Base-by-base conservation (phyloP, 2,329 filamentous ascomycete genomes). In the Zelopaecilomyces penicillatus region DNA sequence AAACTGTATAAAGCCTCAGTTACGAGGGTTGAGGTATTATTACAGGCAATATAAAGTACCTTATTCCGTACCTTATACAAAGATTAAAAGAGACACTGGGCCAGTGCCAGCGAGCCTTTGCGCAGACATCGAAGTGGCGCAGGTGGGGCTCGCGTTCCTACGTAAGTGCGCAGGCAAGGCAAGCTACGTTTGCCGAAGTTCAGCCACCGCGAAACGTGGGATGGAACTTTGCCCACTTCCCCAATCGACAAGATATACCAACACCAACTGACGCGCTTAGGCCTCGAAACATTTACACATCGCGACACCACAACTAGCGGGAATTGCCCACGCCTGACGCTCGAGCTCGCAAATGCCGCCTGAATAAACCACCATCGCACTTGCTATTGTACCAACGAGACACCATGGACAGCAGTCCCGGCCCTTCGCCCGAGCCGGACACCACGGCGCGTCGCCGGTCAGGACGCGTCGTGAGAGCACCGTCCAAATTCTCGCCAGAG, bases 401-500 rank as follows among this genome's bases (percentile, higher is more conserved):
- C 59, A 72, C 61, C 53, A 70, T 73, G 65, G 74, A 78, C 55
- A 74, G 71, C 57, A 75, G 75, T 66, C 69, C 72, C 62, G 73
- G 68, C 57, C 66, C 68, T 52, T 74, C 75, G 41, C 70, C 74
- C 49, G 71, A 74, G 44, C 66, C 68, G 49, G 69, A 72, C 50
- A 65, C 68, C 48, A 69, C 70, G 57, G 69, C 73, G 65, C 74
- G 75, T 71, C 81, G 82, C 63, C 78, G 80, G 53, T 85, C 82
- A 33, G 78, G 80, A 78, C 80, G 80, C 77, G 79, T 80, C 68
- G 72, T 78, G 50, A 76, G 70, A 58, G 70, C 69, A 32, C 78
- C 79, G 38, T 62, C 73, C 58, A 82, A 82, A 61, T 83, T 79
- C 64, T 68, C 68, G 46, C 73, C 76, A 44, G 74, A 81, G 49